phyloP scores from a whole-genome alignment of 2,329 filamentous ascomycete species.

The Xylaria hypoxylon region DNA sequence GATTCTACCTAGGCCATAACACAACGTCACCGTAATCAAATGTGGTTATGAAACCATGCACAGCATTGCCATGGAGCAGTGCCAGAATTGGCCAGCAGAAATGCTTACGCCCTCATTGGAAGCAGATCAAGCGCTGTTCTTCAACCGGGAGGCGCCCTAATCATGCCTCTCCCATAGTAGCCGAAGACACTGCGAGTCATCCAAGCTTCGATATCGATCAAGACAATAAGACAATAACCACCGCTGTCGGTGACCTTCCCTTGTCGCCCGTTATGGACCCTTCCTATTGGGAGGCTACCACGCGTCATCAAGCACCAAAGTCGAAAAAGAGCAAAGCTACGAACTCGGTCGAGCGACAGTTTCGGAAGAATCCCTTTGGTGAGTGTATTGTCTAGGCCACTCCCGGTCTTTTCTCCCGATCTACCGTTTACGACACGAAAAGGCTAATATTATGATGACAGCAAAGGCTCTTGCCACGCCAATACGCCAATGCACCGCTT shows the following conservation, averaged over 20 bases:
- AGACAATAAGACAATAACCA: slow-evolving; percentile 58
- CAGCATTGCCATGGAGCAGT: slow-evolving; percentile 45
- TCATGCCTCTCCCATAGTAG: slow-evolving; percentile 35
- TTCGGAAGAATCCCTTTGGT: slow-evolving; percentile 75
- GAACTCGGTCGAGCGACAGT: slow-evolving; percentile 66
- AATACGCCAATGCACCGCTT: slow-evolving; percentile 66
- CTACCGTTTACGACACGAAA: slow-evolving; percentile 4
- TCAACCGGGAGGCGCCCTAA: slow-evolving; percentile 37
- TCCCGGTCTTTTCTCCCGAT: not conserved
- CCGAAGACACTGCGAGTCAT: slow-evolving; percentile 40
- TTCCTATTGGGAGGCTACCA: slow-evolving; percentile 58
- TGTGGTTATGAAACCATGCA: slow-evolving; percentile 52
- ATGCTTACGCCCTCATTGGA: slow-evolving; percentile 13
- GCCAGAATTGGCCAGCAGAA: slow-evolving; percentile 37
- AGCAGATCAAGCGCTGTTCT: slow-evolving; percentile 32
- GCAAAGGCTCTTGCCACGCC: slow-evolving; percentile 72
- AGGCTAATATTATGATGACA: slow-evolving; percentile 48
- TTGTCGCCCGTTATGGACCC: slow-evolving; percentile 67
- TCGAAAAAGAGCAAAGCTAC: slow-evolving; percentile 50
- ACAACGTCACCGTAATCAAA: slow-evolving; percentile 28
- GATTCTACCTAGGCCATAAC: not conserved
- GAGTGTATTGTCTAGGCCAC: slow-evolving; percentile 40
- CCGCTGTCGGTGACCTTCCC: slow-evolving; percentile 60
- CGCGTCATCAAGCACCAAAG: slow-evolving; percentile 57
- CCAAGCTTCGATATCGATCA: slow-evolving; percentile 54